These are phyloP conservation scores for Clausena lansium DNA, from an alignment of 345 rosid genomes.

Conservation along the genomic window DNA sequence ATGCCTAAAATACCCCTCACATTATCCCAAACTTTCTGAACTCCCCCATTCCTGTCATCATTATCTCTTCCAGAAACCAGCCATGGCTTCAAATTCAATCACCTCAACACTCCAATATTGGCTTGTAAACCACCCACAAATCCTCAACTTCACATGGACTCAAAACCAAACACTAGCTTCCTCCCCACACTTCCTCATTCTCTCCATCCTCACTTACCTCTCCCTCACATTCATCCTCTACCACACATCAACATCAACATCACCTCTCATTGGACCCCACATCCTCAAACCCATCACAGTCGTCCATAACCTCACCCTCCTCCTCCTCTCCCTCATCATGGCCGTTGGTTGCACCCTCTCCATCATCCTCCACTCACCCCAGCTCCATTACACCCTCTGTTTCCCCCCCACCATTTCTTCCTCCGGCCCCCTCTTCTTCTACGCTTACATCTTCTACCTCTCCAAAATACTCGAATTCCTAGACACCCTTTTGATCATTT, in stretches of 20 bases:
- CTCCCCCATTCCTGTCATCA: background rate
- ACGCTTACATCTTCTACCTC: conserved; percentile 70
- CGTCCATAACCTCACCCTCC: conserved; percentile 65
- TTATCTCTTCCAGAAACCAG: background rate
- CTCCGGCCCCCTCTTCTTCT: conserved; percentile 60
- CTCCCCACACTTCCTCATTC: conserved; percentile 43
- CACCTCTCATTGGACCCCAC: conserved; percentile 27
- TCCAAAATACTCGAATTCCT: conserved; percentile 63
- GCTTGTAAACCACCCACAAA: conserved; percentile 61
- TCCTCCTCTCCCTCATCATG: conserved; percentile 61
- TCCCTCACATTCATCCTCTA: conserved; percentile 49
- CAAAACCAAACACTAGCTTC: conserved; percentile 57
- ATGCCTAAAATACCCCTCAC: background rate
- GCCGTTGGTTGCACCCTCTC: conserved; percentile 70
- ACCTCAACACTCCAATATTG: conserved; percentile 38
- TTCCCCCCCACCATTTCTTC: conserved; percentile 45
- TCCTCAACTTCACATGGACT: conserved; percentile 58
- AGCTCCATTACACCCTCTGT: conserved; percentile 34
- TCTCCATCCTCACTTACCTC: conserved; percentile 50
- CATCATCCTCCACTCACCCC: conserved; percentile 19
- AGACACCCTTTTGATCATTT: conserved; percentile 57
- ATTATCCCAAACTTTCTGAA: background rate
- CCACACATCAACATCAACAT: background rate
- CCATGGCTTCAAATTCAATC: conserved; percentile 11
- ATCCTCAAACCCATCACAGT: conserved; percentile 71